These are phyloP conservation scores for Dimocarpus longan DNA, from an alignment of 345 rosid genomes.

Conservation along the genomic window DNA sequence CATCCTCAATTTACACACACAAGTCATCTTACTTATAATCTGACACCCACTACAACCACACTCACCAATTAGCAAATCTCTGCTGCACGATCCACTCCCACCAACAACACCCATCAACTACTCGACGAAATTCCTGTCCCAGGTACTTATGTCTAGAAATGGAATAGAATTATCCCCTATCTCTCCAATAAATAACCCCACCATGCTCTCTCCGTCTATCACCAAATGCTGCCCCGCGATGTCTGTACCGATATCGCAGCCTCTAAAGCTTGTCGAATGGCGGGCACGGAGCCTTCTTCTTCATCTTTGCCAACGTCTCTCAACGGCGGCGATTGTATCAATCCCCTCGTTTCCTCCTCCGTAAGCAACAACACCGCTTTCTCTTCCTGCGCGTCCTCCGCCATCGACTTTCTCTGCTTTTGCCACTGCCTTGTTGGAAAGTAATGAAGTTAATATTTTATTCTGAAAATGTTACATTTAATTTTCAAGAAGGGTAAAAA, in stretches of 20 bases:
- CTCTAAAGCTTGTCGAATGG: too few relatives aligned
- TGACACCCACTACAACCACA: background rate
- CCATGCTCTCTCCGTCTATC: slow-evolving; percentile 37
- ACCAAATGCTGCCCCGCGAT: slow-evolving; percentile 48
- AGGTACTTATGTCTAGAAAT: slow-evolving; percentile 34
- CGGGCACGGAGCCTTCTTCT: too few relatives aligned
- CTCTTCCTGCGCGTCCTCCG: too few relatives aligned
- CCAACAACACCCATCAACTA: slow-evolving; percentile 27
- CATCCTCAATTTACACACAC: background rate
- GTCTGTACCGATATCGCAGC: slow-evolving; percentile 32
- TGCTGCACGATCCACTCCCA: background rate
- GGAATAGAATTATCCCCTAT: slow-evolving; percentile 43
- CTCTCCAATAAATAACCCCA: slow-evolving; percentile 30
- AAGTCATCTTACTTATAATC: background rate
- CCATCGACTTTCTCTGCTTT: slow-evolving; percentile 26
- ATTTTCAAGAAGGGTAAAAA: too few relatives aligned
- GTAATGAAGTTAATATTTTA: background rate
- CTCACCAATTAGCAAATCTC: background rate
- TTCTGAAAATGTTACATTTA: too few relatives aligned
- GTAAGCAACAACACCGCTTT: slow-evolving; percentile 19
- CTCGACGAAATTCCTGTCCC: slow-evolving; percentile 47
- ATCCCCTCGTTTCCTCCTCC: background rate
- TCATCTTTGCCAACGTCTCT: too few relatives aligned
- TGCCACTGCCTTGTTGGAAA: slow-evolving; percentile 62
- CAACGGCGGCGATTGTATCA: too few relatives aligned